A percentile compares a stretch with the other conserved stretches of the same genome.
These are phyloP conservation scores for Kwoniella shandongensis DNA, from an alignment of 768 basidiomycete species.

Conservation along the genomic window DNA sequence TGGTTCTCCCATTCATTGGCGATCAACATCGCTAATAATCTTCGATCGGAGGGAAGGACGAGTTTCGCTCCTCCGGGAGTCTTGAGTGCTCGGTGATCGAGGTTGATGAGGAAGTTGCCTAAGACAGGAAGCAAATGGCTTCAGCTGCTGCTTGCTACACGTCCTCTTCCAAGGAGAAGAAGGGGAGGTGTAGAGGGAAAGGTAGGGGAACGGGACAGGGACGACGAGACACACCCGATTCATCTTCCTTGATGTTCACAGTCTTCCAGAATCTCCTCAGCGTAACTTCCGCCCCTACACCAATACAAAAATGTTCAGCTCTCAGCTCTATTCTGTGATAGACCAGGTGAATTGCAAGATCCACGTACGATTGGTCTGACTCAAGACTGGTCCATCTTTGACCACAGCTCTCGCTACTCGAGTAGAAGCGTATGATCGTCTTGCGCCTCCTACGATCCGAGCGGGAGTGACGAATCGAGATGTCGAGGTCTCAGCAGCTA, in stretches of 20 bases:
- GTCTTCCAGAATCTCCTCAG: conserved; percentile 92
- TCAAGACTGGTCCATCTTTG: conserved; percentile 40
- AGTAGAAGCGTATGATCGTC: conserved; percentile 9
- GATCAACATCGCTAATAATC: conserved; percentile 75
- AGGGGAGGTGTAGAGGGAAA: conserved; percentile 3
- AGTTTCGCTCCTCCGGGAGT: conserved; percentile 81
- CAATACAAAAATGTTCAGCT: not conserved
- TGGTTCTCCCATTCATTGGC: conserved; percentile 98
- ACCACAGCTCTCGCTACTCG: conserved; percentile 21
- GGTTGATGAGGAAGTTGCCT: conserved; percentile 61
- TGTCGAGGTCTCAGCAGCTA: no score
- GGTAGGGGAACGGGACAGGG: no score
- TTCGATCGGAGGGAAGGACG: conserved; percentile 67
- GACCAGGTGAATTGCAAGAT: not conserved
- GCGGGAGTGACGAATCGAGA: no score
- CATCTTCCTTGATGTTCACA: conserved; percentile 69
- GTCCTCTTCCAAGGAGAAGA: not conserved
- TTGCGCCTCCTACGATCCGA: not conserved
- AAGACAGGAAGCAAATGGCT: not conserved
- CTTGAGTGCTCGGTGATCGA: conserved; percentile 81
- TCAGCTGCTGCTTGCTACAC: not conserved
- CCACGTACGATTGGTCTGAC: conserved; percentile 47
- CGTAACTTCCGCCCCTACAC: conserved; percentile 76
- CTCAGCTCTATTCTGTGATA: not conserved
- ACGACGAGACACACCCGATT: conserved; percentile 45